Evolutionary conservation across 768 basidiomycete species (phyloP), one percentile per base, ranked within the genome.

Genomic region (Agrocybe chaxingu): DNA sequence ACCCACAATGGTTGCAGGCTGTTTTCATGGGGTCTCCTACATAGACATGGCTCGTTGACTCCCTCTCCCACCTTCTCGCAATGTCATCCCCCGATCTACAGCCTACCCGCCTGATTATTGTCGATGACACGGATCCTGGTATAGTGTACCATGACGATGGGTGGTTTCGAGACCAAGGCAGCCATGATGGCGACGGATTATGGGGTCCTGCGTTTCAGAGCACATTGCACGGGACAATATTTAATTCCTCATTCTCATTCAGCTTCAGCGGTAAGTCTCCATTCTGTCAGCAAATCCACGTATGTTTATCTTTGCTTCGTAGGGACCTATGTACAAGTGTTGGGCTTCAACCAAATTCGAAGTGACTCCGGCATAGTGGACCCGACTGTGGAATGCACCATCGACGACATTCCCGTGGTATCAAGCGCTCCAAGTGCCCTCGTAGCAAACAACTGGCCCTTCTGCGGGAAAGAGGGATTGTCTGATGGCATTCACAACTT

Each of bases 101-200:
- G 24, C 24, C 24, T 3, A 24, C 31, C 5, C 50, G 48, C 16
- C 50, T 38, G 48, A 42, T 58, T 3, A 9, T 61, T 11, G 57
- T 60, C 32, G 60, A 58, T 39, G 64, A 65, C 38, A 54, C 57
- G 1, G 61, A 63, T 37, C 30, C 58, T 7, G 38, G 40, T 1
- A 61, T 68, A 13, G 52, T 47, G 34, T 68, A 58, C 37, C 50
- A 49, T 4, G 65, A 62, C 3, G n/a, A 45, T 2, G 52, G 57
- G 43, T 57, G 54, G 50, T 50, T 52, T 29, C 12, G 32, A 8
- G 48, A 62, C 31, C 19, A 36, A 12, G 59, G 59, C 9, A 52
- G 41, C 30, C 42, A 45, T 37, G 57, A 58, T 39, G 12, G 29
- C 3, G 7, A 42, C 9, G 57, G 62, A 8, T 58, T 53, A 8